Conservation (phyloP, 495 filamentous ascomycete genomes). For the Lepraria neglecta region DNA sequence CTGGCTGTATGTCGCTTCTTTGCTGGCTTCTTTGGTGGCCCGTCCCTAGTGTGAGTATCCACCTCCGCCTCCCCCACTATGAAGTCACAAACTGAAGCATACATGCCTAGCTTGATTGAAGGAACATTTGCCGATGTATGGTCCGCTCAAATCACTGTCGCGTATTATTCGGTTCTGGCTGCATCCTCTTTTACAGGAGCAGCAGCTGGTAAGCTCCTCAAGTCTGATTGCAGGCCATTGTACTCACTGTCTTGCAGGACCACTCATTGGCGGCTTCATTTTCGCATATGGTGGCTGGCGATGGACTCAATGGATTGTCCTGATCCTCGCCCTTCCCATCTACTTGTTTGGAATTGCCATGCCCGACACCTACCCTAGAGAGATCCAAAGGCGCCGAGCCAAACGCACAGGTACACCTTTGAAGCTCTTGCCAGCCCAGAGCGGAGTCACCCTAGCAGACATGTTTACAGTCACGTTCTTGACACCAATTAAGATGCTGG, state of each 20-base stretch:
- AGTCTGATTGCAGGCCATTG: background rate
- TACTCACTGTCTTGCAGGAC: conserved; percentile 27
- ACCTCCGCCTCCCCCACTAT: background rate
- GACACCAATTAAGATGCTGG: conserved; percentile 32
- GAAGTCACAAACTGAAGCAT: background rate
- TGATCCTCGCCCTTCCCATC: conserved; percentile 32
- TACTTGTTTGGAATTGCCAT: conserved; percentile 36
- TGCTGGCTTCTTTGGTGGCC: conserved; percentile 39
- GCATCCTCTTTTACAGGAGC: conserved; percentile 34
- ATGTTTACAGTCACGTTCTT: conserved; percentile 37
- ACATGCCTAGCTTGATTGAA: conserved; percentile 31
- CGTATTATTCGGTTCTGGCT: conserved; percentile 36
- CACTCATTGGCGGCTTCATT: conserved; percentile 35
- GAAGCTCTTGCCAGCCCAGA: conserved; percentile 26
- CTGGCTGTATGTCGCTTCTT: conserved; percentile 40
- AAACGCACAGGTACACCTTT: conserved; percentile 24
- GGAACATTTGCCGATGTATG: conserved; percentile 45
- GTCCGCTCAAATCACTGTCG: conserved; percentile 31
- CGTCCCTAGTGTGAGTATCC: conserved; percentile 32
- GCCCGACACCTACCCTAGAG: conserved; percentile 39
- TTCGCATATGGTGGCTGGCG: conserved; percentile 33
- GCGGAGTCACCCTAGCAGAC: conserved; percentile 27
- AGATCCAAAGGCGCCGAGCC: conserved; percentile 36
- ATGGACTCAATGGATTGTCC: conserved; percentile 37
- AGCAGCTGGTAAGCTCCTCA: conserved; percentile 28